A percentile compares a stretch with the other conserved stretches of the same genome.
phyloP scores from a whole-genome alignment of 2,329 filamentous ascomycete species.

The Neophaeococcomyces mojaviensis region DNA sequence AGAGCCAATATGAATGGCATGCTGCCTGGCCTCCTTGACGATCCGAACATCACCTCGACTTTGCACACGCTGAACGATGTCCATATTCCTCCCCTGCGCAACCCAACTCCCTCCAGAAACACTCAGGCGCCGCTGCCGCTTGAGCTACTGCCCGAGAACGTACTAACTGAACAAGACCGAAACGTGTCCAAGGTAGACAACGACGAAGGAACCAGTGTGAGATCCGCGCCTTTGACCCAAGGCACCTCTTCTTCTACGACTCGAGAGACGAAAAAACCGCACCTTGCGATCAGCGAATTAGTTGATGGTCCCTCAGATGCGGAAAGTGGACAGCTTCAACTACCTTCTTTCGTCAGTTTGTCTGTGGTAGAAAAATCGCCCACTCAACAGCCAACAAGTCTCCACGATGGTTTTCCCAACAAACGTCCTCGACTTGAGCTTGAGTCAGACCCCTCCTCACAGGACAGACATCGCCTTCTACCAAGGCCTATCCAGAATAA shows the following conservation, averaged over 20 bases:
- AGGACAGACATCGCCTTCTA: conserved; percentile 38
- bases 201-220: conserved; percentile 11
- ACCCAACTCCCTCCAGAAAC: conserved; percentile 36
- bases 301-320: conserved; percentile 29
- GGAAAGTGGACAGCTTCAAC: conserved; percentile 30
- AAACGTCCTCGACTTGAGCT: conserved; percentile 39
- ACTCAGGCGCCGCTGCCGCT: conserved; percentile 37
- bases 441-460: conserved; percentile 31
- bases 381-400: conserved; percentile 15
- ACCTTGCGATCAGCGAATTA: conserved; percentile 28
- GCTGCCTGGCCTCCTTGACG: conserved; percentile 31
- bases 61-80: conserved; percentile 35
- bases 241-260: conserved; percentile 3
- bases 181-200: conserved; percentile 8
- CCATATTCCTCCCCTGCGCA: conserved; percentile 41
- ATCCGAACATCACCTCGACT: conserved; percentile 34
- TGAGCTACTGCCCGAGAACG: conserved; percentile 34
- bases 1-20: conserved; percentile 22
- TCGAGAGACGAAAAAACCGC: conserved; percentile 22
- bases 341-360: conserved; percentile 41
- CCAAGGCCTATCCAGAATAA: conserved; percentile 42
- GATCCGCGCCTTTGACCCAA: not conserved
- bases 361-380: conserved; percentile 36
- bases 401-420: conserved; percentile 26
- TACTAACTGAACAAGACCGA: conserved; percentile 26